Conservation (phyloP, 2,329 filamentous ascomycete genomes). For the Hypoxylon sp. region DNA sequence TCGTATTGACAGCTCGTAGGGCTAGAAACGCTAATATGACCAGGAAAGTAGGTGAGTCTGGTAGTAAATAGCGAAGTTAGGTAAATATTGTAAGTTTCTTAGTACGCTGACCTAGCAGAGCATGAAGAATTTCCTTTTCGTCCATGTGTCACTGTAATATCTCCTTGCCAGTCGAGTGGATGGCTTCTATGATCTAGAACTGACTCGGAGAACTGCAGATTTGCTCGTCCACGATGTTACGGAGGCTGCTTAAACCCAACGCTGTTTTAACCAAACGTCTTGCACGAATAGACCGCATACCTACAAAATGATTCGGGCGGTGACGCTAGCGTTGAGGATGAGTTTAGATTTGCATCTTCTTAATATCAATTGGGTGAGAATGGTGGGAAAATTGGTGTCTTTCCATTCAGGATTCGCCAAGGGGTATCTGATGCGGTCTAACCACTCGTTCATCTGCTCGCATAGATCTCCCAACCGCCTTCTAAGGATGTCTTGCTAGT, state of each 20-base stretch:
- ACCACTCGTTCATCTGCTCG: slow-evolving; percentile 21
- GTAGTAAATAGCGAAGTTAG: background rate
- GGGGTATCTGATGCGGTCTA: slow-evolving; percentile 4
- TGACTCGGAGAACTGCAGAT: background rate
- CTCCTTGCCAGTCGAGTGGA: slow-evolving; percentile 9
- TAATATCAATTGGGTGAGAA: slow-evolving; percentile 12
- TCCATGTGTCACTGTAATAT: slow-evolving; percentile 13
- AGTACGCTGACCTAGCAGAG: slow-evolving; percentile 1
- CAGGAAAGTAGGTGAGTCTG: slow-evolving; percentile 6
- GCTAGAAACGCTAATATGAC: slow-evolving; percentile 17
- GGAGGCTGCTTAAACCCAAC: slow-evolving; percentile 6
- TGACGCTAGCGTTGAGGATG: slow-evolving; percentile 9
- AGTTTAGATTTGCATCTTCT: slow-evolving; percentile 2
- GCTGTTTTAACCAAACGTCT: slow-evolving; percentile 13
- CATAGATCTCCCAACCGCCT: slow-evolving; percentile 16
- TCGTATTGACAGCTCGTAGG: slow-evolving; percentile 26
- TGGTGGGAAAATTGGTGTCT: background rate
- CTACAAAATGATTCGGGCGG: slow-evolving; percentile 8
- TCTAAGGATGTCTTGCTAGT: slow-evolving; percentile 15
- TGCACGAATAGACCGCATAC: background rate
- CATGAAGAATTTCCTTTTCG: background rate
- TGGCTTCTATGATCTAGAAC: slow-evolving; percentile 1
- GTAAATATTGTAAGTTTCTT: background rate
- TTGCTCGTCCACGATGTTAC: slow-evolving; percentile 4
- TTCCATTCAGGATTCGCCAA: slow-evolving; percentile 13